These are phyloP conservation scores for Pseudozyma thailandica DNA, from an alignment of 1,284 basidiomycete genomes.

Conservation along the genomic window DNA sequence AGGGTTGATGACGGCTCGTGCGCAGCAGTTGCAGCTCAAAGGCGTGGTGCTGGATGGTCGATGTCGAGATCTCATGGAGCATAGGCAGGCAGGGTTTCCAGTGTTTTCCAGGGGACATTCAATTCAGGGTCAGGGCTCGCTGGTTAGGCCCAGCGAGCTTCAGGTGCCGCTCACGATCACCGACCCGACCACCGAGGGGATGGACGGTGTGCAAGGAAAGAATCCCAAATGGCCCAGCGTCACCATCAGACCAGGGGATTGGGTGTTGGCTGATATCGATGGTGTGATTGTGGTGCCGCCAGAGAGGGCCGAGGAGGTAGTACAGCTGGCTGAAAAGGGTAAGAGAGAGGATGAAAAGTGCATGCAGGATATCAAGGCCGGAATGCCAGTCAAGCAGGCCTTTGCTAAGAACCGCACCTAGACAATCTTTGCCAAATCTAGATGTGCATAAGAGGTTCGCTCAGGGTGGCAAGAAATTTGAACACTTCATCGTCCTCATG, in stretches of 20 bases:
- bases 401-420: slow-evolving; percentile 81
- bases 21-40: slow-evolving; percentile 75
- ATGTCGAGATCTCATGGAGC: slow-evolving; percentile 83
- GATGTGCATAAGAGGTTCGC: too few species aligned
- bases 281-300: slow-evolving; percentile 86
- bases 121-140: slow-evolving; percentile 86
- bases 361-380: slow-evolving; percentile 79
- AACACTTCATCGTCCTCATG: too few species aligned
- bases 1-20: slow-evolving; percentile 87
- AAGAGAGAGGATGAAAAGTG: slow-evolving; percentile 79
- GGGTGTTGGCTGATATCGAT: slow-evolving; percentile 86
- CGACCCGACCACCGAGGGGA: slow-evolving; percentile 48
- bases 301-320: slow-evolving; percentile 73
- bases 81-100: slow-evolving; percentile 74
- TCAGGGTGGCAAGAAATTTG: too few species aligned
- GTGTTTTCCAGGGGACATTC: slow-evolving; percentile 79
- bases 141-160: slow-evolving; percentile 82
- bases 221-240: slow-evolving; percentile 70
- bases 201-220: slow-evolving; percentile 6
- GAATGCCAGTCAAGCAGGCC: slow-evolving; percentile 79
- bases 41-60: slow-evolving; percentile 83
- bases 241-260: slow-evolving; percentile 80
- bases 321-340: slow-evolving; percentile 75
- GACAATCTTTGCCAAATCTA: slow-evolving; percentile 6
- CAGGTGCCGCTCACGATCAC: slow-evolving; percentile 78